Evolutionary conservation across 2,329 filamentous ascomycete species (phyloP).

Genomic region (Penicillium fuscoglaucum): DNA sequence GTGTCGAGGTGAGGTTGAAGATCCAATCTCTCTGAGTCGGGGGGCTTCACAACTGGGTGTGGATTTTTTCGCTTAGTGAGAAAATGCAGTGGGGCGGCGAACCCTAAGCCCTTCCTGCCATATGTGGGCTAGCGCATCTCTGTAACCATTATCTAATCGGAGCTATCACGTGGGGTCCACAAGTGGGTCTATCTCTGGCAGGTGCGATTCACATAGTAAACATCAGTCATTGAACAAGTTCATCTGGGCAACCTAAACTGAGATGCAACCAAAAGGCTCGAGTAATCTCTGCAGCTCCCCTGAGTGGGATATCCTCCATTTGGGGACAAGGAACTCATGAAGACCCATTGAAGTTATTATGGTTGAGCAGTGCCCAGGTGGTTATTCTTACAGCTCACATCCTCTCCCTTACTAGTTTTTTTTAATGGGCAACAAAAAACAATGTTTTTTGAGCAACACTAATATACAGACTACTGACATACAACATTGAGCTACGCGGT

Average conservation of each 20-base stretch:
- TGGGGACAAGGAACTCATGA: neutral
- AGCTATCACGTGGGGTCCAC: neutral
- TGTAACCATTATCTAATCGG: slow-evolving; percentile 3
- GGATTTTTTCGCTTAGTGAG: slow-evolving; percentile 49
- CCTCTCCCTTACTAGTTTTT: neutral
- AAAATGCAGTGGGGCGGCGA: slow-evolving; percentile 25
- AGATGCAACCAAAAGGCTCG: no score
- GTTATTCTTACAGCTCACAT: neutral
- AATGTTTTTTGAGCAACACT: neutral
- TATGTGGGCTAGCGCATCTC: slow-evolving; percentile 6
- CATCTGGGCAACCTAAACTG: no score
- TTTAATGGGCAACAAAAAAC: no score
- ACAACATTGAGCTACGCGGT: neutral
- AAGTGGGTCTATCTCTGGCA: neutral
- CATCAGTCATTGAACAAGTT: neutral
- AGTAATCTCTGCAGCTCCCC: neutral
- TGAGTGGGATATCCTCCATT: neutral
- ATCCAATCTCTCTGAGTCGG: slow-evolving; percentile 34
- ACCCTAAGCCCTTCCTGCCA: slow-evolving; percentile 41
- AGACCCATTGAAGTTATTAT: neutral
- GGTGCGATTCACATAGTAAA: neutral
- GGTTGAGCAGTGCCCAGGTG: no score
- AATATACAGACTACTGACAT: neutral
- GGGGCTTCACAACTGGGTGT: slow-evolving; percentile 28
- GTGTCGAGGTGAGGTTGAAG: slow-evolving; percentile 43